These are phyloP conservation scores for Coleophoma crateriformis DNA, from an alignment of 2,329 filamentous ascomycete genomes.

Conservation along the genomic window DNA sequence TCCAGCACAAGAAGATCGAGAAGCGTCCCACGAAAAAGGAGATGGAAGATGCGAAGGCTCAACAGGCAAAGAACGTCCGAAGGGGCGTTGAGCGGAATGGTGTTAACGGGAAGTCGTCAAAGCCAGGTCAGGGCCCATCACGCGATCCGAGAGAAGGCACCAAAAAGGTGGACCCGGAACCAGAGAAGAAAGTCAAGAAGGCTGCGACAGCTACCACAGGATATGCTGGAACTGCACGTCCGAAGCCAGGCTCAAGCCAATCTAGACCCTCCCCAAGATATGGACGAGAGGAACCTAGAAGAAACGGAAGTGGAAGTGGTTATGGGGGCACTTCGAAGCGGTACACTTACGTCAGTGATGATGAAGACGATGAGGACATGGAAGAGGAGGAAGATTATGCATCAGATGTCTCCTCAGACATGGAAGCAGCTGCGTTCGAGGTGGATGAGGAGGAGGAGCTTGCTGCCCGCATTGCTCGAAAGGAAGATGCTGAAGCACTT, in stretches of 20 bases:
- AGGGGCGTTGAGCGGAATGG: conserved; percentile 13
- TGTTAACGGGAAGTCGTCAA: conserved; percentile 20
- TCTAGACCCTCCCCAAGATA: conserved; percentile 17
- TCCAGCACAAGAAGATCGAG: conserved; percentile 70
- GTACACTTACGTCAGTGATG: conserved; percentile 29
- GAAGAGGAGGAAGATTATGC: conserved; percentile 60
- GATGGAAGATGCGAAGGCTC: conserved; percentile 22
- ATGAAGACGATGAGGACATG: conserved; percentile 39
- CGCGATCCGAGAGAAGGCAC: conserved; percentile 10
- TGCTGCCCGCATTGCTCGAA: conserved; percentile 56
- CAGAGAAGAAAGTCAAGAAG: conserved; percentile 56
- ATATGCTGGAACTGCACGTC: conserved; percentile 59
- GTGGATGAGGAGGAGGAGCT: conserved; percentile 65
- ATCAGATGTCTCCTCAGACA: conserved; percentile 66
- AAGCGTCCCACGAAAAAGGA: conserved; percentile 53
- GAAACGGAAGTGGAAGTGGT: conserved; percentile 5
- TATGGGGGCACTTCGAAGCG: conserved; percentile 26
- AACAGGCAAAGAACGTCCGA: conserved; percentile 16
- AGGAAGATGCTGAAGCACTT: conserved; percentile 63
- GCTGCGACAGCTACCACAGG: conserved; percentile 57
- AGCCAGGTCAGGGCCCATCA: conserved; percentile 6
- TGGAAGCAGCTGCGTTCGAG: conserved; percentile 72
- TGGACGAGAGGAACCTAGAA: not conserved
- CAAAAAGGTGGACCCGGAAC: conserved; percentile 25
- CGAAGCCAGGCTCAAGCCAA: conserved; percentile 39